A percentile compares a stretch with the other conserved stretches of the same genome.
phyloP scores from a whole-genome alignment of 768 basidiomycete species.

The Dacryopinax primogenitus region DNA sequence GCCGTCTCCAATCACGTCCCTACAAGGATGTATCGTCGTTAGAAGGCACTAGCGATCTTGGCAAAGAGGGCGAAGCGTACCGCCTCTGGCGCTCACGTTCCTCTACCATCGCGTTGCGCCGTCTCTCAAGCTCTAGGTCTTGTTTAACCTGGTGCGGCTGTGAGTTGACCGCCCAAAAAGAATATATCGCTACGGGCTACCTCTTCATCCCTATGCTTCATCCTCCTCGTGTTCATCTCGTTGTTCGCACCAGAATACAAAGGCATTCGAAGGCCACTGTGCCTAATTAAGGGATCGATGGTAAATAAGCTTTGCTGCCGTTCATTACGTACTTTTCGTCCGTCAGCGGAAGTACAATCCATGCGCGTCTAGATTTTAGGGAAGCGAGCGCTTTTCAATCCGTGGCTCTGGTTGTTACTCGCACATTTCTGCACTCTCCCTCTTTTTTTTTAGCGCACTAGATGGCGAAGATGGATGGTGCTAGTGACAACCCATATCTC shows the following conservation, averaged over 20 bases:
- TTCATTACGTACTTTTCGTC: not conserved
- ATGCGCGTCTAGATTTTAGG: not conserved
- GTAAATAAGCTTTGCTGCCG: constrained; percentile 3
- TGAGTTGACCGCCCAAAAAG: not conserved
- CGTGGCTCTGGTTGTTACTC: not conserved
- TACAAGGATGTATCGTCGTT: not conserved
- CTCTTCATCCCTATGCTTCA: not conserved
- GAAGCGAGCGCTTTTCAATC: not conserved
- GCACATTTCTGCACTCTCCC: not conserved
- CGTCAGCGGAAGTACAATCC: not conserved
- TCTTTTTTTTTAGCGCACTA: not conserved
- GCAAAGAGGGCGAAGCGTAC: not conserved
- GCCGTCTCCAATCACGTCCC: not conserved
- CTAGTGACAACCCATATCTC: constrained; percentile 42
- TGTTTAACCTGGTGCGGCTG: not conserved
- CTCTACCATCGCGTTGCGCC: not conserved
- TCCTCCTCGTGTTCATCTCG: not conserved
- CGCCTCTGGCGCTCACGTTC: not conserved
- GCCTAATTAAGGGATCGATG: not conserved
- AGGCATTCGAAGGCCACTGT: not conserved
- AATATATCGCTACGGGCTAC: not conserved
- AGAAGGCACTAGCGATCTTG: not conserved
- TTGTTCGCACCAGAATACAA: not conserved
- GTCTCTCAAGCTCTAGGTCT: not conserved
- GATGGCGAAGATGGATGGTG: not conserved